Base-by-base conservation (phyloP, 768 basidiomycete species). In the Amanita fuliginea region DNA sequence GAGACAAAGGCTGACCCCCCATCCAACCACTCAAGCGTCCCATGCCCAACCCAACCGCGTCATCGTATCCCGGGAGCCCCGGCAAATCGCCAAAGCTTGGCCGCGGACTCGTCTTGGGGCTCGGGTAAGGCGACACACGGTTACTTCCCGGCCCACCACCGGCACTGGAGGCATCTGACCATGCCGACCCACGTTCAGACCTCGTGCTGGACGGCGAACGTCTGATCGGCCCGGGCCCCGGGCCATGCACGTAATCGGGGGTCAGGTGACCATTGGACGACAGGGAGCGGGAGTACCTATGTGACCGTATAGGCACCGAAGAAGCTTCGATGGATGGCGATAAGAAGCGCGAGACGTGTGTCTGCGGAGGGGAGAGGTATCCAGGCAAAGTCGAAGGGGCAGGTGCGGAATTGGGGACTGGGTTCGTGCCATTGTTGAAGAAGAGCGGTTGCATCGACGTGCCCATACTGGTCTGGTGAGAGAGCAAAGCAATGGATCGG, bases 71-170 rank as follows among this genome's bases (percentile, higher is more conserved):
- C 10, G 36, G 42, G 10, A 41, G 59, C 34, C 46, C 61, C 40
- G 70, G 68, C n/a, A 83, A 67, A 26, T 81, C 76, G 3, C 68
- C 64, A 57, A 78, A 75, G 6, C 69, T 63, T 2, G 71, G 68
- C 21, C 76, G 68, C 19, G 84, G 84, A 47, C 76, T 79, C 4
- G 80, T 81, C 33, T 78, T 77, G 14, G 84, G 83, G 40, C 75
- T 77, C 0, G 83, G 83, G 59, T 82, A 87, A 3, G 80, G 86
- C 44, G 72, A 79, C 2, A 76, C 64, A 2, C 81, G 69, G 9
- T 35, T 37, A n/a, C 46, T 47, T 35, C 61, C 47, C 7, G 22
- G 32, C 3, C 21, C 46, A 0, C 22, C 46, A 21, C 22, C 35
- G 6, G 18, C 18, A 26, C 46, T 35, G 1, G 47, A 47, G 1